Evolutionary conservation across 2,329 filamentous ascomycete species (phyloP).

Genomic region (Geosmithia flava): DNA sequence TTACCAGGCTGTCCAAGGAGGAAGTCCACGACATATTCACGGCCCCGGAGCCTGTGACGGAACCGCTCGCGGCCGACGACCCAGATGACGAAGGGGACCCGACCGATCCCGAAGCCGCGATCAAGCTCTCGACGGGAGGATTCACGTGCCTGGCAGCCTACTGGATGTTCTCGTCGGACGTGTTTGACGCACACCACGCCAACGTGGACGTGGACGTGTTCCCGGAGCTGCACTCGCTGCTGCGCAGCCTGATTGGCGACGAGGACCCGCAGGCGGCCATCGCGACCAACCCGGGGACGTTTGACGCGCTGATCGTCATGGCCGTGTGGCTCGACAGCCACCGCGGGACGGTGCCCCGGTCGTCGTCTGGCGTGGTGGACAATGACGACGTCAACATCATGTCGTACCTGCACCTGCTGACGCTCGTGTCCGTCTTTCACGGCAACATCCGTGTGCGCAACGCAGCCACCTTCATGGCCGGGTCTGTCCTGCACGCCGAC

Average conservation of each 20-base stretch:
- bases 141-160: constrained; percentile 47
- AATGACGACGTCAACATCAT: constrained; percentile 32
- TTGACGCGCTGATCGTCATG: constrained; percentile 47
- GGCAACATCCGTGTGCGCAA: constrained; percentile 40
- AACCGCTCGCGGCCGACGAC: constrained; percentile 33
- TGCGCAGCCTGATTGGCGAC: constrained; percentile 39
- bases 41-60: constrained; percentile 23
- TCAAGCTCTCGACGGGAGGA: constrained; percentile 47
- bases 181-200: constrained; percentile 45
- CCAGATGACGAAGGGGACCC: constrained; percentile 20
- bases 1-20: constrained; percentile 30
- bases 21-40: constrained; percentile 31
- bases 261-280: constrained; percentile 34
- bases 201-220: constrained; percentile 44
- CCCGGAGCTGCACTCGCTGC: constrained; percentile 43
- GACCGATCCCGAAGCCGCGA: constrained; percentile 29
- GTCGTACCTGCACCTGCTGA: constrained; percentile 47
- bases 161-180: constrained; percentile 47
- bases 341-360: constrained; percentile 22
- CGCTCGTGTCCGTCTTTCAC: constrained; percentile 45
- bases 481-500: constrained; percentile 42
- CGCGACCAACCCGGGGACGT: constrained; percentile 35
- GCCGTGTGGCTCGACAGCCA: constrained; percentile 46
- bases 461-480: constrained; percentile 39
- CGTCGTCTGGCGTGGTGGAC: constrained; percentile 8